Base-by-base conservation (phyloP, 306 rosid genomes). In the Prunus campanulata region DNA sequence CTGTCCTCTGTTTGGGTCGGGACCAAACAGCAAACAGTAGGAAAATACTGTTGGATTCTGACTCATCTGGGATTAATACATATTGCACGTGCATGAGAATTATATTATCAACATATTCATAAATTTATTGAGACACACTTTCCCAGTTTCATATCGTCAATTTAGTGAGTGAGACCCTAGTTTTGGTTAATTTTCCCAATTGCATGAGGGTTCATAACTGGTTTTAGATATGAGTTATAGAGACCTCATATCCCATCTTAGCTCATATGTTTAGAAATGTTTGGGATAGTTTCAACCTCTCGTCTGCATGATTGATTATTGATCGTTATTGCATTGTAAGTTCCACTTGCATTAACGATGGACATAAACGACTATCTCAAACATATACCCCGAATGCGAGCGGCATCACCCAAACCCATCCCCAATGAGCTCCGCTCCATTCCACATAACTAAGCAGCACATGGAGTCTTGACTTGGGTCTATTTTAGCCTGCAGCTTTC, bases 71-170 rank as follows among this genome's bases (percentile, higher is more conserved):
- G 24, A 3, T 24, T 15, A 2, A 5, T 3, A 19, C 39, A 15
- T 47, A n/a, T 3, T 65, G 79, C 85, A 78, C 83, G 88, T 62
- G 66, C 74, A 77, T n/a, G 74, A 60, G 74, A 61, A 30, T 48
- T 65, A 13, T 47, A 35, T 14, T 0, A 10, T 19, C 69, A 39
- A 15, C 46, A 63, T 19, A 16, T 30, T 15, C 68, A 65, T 65
- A 65, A 65, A 64, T 64, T 64, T 32, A 16, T 22, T 18, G 48
- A 64, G 68, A 32, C 47, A 22, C 24, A 32, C 68, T 35, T 63
- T 63, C 30, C 27, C 6, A 30, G 44, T 30, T 61, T 61, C 27
- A 61, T 24, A 61, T 61, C 66, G 6, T 61, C 66, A 61, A 61
- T 12, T 27, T 5, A 27, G 29, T 27, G 29, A 27, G 32, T 59